Evolutionary conservation across 768 basidiomycete genomes (phyloP).

Genomic region (Cantharellus cinnabarinus): DNA sequence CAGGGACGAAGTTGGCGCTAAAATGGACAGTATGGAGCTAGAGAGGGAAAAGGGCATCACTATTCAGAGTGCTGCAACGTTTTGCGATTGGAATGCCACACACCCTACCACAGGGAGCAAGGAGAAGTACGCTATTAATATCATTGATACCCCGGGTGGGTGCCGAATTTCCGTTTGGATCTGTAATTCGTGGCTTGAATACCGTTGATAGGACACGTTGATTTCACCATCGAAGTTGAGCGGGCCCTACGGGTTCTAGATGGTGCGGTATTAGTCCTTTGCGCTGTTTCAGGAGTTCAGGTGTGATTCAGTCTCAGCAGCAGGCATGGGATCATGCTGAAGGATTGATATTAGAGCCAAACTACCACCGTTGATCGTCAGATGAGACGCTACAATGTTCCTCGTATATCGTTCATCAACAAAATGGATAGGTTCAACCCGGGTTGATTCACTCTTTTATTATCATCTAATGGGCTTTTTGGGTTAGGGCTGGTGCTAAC

Average conservation of each 20-base stretch:
- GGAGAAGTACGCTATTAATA: slow-evolving; percentile 84
- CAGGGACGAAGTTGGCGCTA: slow-evolving; percentile 87
- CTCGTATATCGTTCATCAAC: slow-evolving; percentile 89
- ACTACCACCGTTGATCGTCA: slow-evolving; percentile 98
- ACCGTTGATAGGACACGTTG: slow-evolving; percentile 65
- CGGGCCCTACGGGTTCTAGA: slow-evolving; percentile 89
- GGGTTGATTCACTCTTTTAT: neutral
- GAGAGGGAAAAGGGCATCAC: slow-evolving; percentile 99
- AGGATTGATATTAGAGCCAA: slow-evolving; percentile 42
- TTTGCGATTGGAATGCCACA: slow-evolving; percentile 82
- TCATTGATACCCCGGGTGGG: slow-evolving; percentile 90
- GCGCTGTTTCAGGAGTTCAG: slow-evolving; percentile 94
- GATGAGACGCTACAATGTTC: slow-evolving; percentile 93
- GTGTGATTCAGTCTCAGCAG: slow-evolving; percentile 18
- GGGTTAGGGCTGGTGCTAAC: slow-evolving; percentile 73
- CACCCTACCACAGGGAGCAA: slow-evolving; percentile 38
- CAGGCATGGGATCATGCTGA: neutral
- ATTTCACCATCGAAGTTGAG: slow-evolving; percentile 99
- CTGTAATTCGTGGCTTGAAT: slow-evolving; percentile 10
- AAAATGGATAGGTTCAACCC: slow-evolving; percentile 68
- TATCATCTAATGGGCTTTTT: neutral
- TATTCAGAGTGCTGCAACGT: slow-evolving; percentile 96
- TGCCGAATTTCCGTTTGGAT: neutral
- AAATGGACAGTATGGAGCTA: slow-evolving; percentile 99
- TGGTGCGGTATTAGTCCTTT: slow-evolving; percentile 88